Evolutionary conservation across 129 eudicot genomes (phyloP).

Genomic region (Centrapalus pauciflorus): DNA sequence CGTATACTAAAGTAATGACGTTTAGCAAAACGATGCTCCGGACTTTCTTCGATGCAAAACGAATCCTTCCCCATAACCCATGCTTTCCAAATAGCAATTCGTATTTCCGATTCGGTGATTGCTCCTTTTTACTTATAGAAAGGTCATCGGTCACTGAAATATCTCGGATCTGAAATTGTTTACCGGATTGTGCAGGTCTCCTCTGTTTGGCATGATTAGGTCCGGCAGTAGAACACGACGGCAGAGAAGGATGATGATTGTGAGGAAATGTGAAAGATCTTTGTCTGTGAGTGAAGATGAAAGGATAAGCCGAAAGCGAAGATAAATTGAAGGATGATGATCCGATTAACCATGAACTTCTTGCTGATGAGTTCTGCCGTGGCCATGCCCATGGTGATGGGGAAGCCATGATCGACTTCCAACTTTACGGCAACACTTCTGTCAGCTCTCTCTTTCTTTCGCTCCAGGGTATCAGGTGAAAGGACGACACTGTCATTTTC

Average conservation of each 20-base stretch:
- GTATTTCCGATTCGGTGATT: slow-evolving; percentile 25
- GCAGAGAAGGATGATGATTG: slow-evolving; percentile 6
- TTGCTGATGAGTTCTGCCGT: slow-evolving; percentile 21
- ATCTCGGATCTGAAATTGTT: slow-evolving; percentile 13
- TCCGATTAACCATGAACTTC: background rate
- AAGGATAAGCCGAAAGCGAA: slow-evolving; percentile 26
- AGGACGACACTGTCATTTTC: slow-evolving; percentile 4
- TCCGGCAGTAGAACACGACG: slow-evolving; percentile 22
- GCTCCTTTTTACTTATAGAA: slow-evolving; percentile 2
- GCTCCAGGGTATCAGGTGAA: background rate
- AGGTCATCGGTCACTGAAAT: slow-evolving; percentile 16
- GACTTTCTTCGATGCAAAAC: slow-evolving; percentile 65
- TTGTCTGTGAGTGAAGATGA: slow-evolving; percentile 21
- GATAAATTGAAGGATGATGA: slow-evolving; percentile 17
- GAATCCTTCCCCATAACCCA: slow-evolving; percentile 50
- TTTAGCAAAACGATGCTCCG: slow-evolving; percentile 79
- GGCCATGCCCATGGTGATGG: slow-evolving; percentile 40
- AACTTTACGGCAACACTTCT: slow-evolving; percentile 1
- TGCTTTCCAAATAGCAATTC: slow-evolving; percentile 43
- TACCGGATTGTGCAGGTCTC: slow-evolving; percentile 12
- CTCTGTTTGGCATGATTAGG: slow-evolving; percentile 23
- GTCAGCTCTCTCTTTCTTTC: slow-evolving; percentile 2
- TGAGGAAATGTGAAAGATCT: slow-evolving; percentile 19
- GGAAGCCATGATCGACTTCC: slow-evolving; percentile 41
- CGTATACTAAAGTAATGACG: slow-evolving; percentile 62